Percentiles rank a stretch among this genome's conserved stretches.
These are phyloP conservation scores for Zymoseptoria brevis DNA, from an alignment of 2,329 filamentous ascomycete species.

Conservation along the genomic window DNA sequence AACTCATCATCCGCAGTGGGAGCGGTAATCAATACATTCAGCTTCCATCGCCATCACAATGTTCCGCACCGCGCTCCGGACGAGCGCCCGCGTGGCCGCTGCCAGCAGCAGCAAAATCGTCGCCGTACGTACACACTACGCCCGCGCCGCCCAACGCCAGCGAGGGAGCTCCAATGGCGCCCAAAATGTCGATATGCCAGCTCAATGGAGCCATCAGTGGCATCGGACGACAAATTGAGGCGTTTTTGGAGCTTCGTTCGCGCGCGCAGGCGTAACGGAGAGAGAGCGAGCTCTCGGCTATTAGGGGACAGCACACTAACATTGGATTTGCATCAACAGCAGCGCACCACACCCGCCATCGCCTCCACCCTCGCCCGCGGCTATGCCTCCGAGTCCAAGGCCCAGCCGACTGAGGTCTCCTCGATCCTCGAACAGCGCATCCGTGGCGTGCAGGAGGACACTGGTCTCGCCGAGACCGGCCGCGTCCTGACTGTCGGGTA, in stretches of 20 bases:
- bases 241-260: conserved; percentile 28
- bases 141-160: conserved; percentile 31
- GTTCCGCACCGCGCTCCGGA: conserved; percentile 97
- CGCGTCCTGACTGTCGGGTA: conserved; percentile 99
- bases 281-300: conserved; percentile 14
- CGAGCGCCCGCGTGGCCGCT: conserved; percentile 90
- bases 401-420: conserved; percentile 93
- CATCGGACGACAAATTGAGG: conserved; percentile 31
- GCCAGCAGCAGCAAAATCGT: conserved; percentile 81
- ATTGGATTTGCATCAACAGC: conserved; percentile 50
- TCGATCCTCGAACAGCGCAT: conserved; percentile 99
- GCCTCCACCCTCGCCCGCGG: conserved; percentile 64
- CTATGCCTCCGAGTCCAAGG: conserved; percentile 91
- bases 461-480: conserved; percentile 93
- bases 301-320: conserved; percentile 38
- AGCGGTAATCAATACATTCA: conserved; percentile 26
- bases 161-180: conserved; percentile 36
- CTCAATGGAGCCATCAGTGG: conserved; percentile 37
- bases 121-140: conserved; percentile 66
- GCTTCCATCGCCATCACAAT: conserved; percentile 50
- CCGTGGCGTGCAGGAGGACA: conserved; percentile 95
- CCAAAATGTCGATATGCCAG: conserved; percentile 11
- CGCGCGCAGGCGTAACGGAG: conserved; percentile 28
- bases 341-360: conserved; percentile 58
- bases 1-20: conserved; percentile 24